A percentile compares a stretch with the other conserved stretches of the same genome.
Evolutionary conservation across 2,329 filamentous ascomycete genomes (phyloP).

Genomic region (Arthrobotrys entomopaga): DNA sequence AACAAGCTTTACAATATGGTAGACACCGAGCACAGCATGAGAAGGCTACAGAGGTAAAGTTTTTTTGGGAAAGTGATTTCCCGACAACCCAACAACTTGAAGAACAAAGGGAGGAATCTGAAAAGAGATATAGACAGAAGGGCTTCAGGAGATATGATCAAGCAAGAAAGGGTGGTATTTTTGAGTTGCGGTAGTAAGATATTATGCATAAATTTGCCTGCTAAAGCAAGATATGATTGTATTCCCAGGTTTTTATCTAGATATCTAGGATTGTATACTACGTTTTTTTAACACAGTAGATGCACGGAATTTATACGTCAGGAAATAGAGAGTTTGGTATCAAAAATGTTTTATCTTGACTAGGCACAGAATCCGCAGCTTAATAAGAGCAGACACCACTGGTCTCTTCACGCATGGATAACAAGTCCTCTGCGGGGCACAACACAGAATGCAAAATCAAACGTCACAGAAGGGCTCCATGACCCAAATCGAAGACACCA

Average conservation of each 20-base stretch:
- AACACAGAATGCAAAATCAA: constrained; percentile 24
- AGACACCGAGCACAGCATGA: constrained; percentile 80
- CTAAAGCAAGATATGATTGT: too few relatives aligned
- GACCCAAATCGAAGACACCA: too few relatives aligned
- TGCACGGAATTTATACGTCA: too few relatives aligned
- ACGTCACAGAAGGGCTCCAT: background rate
- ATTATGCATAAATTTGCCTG: too few relatives aligned
- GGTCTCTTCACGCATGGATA: constrained; percentile 5
- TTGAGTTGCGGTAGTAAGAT: constrained; percentile 19
- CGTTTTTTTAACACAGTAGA: too few relatives aligned
- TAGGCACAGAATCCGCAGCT: constrained; percentile 26
- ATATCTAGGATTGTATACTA: too few relatives aligned
- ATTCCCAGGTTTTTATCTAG: too few relatives aligned
- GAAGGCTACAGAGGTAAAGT: constrained; percentile 78
- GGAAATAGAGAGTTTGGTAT: too few relatives aligned
- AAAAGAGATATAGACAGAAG: constrained; percentile 71
- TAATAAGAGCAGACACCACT: background rate
- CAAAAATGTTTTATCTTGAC: constrained; percentile 18
- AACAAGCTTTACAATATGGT: constrained; percentile 69
- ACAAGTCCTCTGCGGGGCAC: constrained; percentile 14
- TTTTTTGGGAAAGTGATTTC: constrained; percentile 91
- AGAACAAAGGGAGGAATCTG: constrained; percentile 73
- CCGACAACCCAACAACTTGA: constrained; percentile 84
- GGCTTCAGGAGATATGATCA: constrained; percentile 81
- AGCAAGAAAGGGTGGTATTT: constrained; percentile 74